Evolutionary conservation across 257 asterid species (phyloP), one percentile per base, ranked within the genome.

Genomic region (Petrea volubilis): DNA sequence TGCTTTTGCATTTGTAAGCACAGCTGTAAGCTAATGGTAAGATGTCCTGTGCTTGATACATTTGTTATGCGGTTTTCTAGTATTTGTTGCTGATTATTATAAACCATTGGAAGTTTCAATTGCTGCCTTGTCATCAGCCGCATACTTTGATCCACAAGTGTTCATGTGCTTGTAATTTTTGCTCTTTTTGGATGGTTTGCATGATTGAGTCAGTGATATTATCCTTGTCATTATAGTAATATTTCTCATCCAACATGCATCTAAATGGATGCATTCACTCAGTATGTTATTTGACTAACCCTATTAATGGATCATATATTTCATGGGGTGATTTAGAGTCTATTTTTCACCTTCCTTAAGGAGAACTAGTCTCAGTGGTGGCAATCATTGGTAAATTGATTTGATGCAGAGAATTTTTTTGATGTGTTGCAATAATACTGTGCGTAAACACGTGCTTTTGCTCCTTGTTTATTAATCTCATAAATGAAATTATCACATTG

Each of bases 21-120:
- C 46, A 46, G 40, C 44, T 31, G 12, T 46, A 44, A 65, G 55
- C 36, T 65, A 24, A 74, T 51, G 50, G 17, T 38, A 51, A 64
- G 71, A 58, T 73, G 21, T 47, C 68, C 18, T 60, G 17, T 67
- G 50, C 28, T 68, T 41, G 55, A 46, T 67, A 21, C 23, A 40
- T 63, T 24, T 59, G 11, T 36, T 56, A 52, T 43, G 55, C 63
- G 46, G 7, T n/a, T n/a, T 17, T 27, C 6, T 60, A 75, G 57
- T 61, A 41, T 60, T 58, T 53, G 52, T 38, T 41, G 60, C 51
- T 20, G 43, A 20, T 56, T 12, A 18, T 23, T 41, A 44, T 57
- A 18, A 75, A 68, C 23, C 10, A 31, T 27, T 43, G 75, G 50
- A 51, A 47, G 14, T 40, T 28, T 34, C 59, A 17, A 3, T 61